phyloP scores from a whole-genome alignment of 1,284 basidiomycete genomes.

The Leccinum pachyderme region DNA sequence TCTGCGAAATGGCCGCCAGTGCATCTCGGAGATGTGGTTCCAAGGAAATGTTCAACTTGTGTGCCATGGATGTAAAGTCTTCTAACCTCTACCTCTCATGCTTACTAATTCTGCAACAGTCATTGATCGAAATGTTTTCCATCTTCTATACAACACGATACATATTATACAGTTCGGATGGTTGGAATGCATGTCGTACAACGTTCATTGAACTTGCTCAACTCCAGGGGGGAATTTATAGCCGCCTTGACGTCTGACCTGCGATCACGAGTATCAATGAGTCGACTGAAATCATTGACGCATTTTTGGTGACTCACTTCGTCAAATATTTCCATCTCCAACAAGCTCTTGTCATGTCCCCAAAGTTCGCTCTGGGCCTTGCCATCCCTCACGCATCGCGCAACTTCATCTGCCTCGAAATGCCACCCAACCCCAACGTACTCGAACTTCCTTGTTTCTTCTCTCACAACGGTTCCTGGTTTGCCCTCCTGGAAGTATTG shows the following conservation, averaged over 20 bases:
- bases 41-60: slow-evolving; percentile 60
- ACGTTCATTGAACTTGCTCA: slow-evolving; percentile 39
- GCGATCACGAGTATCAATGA: not conserved
- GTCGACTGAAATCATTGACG: not conserved
- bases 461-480: slow-evolving; percentile 43
- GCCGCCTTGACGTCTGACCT: slow-evolving; percentile 53
- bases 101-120: not conserved
- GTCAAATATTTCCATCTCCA: slow-evolving; percentile 82
- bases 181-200: not conserved
- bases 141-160: slow-evolving; percentile 2
- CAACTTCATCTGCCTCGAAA: slow-evolving; percentile 84
- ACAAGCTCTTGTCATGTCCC: slow-evolving; percentile 72
- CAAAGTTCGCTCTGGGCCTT: slow-evolving; percentile 74
- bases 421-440: slow-evolving; percentile 67
- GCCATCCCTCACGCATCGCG: slow-evolving; percentile 72
- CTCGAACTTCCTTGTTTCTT: slow-evolving; percentile 54
- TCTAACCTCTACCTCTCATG: not conserved
- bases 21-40: slow-evolving; percentile 57
- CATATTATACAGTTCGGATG: not conserved
- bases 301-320: slow-evolving; percentile 47
- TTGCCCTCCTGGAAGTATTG: slow-evolving; percentile 58
- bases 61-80: slow-evolving; percentile 3
- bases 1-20: slow-evolving; percentile 43
- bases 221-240: slow-evolving; percentile 48
- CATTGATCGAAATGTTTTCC: not conserved